Evolutionary conservation across 2,329 filamentous ascomycete genomes (phyloP).

Genomic region (Claviceps arundinis): DNA sequence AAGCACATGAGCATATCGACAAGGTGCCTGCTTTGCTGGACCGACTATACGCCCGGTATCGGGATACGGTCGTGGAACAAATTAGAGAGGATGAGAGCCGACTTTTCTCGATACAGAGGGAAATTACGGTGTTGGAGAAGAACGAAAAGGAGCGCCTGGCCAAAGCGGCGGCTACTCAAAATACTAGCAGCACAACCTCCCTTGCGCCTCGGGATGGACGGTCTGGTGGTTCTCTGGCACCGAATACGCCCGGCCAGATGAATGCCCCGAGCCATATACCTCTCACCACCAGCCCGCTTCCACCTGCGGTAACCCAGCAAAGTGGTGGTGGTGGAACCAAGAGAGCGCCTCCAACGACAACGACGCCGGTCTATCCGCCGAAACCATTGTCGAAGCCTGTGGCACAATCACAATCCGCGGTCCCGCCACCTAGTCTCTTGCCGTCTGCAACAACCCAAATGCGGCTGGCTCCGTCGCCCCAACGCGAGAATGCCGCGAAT

Average conservation of each 20-base stretch:
- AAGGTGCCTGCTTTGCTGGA: slow-evolving; percentile 59
- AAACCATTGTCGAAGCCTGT: slow-evolving; percentile 15
- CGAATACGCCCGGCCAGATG: background rate
- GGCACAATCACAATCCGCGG: slow-evolving; percentile 14
- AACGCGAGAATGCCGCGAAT: slow-evolving; percentile 15
- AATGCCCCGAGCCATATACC: background rate
- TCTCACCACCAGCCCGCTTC: slow-evolving; percentile 5
- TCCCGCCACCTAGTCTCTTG: slow-evolving; percentile 17
- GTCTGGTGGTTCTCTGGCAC: slow-evolving; percentile 5
- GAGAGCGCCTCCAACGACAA: slow-evolving; percentile 14
- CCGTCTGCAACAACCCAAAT: slow-evolving; percentile 15
- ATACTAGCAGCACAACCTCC: slow-evolving; percentile 17
- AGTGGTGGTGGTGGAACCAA: slow-evolving; percentile 12
- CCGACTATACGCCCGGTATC: slow-evolving; percentile 63
- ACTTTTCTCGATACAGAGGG: slow-evolving; percentile 48
- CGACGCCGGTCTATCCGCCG: slow-evolving; percentile 23
- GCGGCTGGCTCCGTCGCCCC: slow-evolving; percentile 17
- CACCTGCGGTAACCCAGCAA: slow-evolving; percentile 6
- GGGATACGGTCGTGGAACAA: slow-evolving; percentile 51
- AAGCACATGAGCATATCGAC: slow-evolving; percentile 51
- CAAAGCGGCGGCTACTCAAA: slow-evolving; percentile 21
- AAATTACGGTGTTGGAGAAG: slow-evolving; percentile 56
- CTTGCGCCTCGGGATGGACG: slow-evolving; percentile 21
- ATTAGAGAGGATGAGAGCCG: slow-evolving; percentile 63
- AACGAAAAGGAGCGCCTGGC: slow-evolving; percentile 24